Conservation (phyloP, 768 basidiomycete genomes). For the Chiua virens region DNA sequence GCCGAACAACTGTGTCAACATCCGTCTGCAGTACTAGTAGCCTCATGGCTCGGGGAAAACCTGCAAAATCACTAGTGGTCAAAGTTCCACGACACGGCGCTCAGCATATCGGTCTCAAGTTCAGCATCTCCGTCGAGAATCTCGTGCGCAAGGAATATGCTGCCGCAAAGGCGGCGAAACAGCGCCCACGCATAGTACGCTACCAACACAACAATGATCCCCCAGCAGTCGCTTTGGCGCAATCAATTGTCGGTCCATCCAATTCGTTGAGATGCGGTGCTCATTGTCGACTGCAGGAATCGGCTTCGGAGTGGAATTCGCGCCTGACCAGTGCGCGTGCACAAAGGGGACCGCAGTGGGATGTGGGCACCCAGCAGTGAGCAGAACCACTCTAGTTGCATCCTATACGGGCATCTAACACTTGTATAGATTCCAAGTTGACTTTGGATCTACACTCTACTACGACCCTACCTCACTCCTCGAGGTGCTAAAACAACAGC, state of each 20-base stretch:
- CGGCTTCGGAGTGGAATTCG: constrained; percentile 86
- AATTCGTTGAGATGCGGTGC: background rate
- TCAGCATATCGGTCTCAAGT: constrained; percentile 65
- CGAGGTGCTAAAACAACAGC: constrained; percentile 45
- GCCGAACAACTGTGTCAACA: too few species aligned
- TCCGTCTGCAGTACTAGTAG: background rate
- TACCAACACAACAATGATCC: constrained; percentile 63
- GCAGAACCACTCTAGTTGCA: constrained; percentile 25
- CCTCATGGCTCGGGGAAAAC: constrained; percentile 41
- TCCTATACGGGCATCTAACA: background rate
- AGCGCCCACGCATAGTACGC: constrained; percentile 23
- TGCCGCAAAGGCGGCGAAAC: constrained; percentile 45
- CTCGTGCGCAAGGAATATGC: constrained; percentile 51
- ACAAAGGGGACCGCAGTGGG: constrained; percentile 84
- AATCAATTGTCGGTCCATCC: constrained; percentile 58
- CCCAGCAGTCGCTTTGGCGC: constrained; percentile 42
- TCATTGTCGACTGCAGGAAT: constrained; percentile 45
- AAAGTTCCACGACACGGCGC: constrained; percentile 76
- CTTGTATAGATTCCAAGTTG: constrained; percentile 65
- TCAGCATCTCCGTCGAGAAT: constrained; percentile 56
- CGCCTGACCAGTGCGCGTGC: constrained; percentile 75
- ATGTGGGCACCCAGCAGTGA: constrained; percentile 82
- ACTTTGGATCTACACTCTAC: constrained; percentile 68
- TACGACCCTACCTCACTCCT: constrained; percentile 66
- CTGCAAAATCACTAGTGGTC: constrained; percentile 55